Evolutionary conservation across 2,329 filamentous ascomycete species (phyloP).

Genomic region (Neofusicoccum kwambonambiense): DNA sequence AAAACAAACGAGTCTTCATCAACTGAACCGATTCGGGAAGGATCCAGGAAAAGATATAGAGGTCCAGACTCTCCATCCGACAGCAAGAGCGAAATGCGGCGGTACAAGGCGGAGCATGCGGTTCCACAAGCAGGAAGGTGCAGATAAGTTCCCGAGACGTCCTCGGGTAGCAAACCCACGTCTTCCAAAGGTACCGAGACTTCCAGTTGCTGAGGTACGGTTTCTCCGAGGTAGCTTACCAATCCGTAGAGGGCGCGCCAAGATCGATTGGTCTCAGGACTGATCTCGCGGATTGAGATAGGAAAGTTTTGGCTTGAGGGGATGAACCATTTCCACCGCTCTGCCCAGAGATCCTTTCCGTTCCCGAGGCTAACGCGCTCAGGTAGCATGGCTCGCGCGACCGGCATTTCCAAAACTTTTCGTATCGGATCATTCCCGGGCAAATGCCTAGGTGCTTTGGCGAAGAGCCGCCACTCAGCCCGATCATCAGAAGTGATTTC

Average conservation of each 20-base stretch:
- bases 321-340: slow-evolving; percentile 28
- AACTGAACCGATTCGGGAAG: slow-evolving; percentile 47
- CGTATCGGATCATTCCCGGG: slow-evolving; percentile 42
- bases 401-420: slow-evolving; percentile 36
- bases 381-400: slow-evolving; percentile 24
- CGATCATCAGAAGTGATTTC: slow-evolving; percentile 31
- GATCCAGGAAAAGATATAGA: slow-evolving; percentile 60
- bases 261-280: slow-evolving; percentile 26
- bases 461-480: slow-evolving; percentile 48
- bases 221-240: slow-evolving; percentile 39
- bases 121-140: slow-evolving; percentile 58
- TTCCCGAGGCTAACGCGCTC: slow-evolving; percentile 10
- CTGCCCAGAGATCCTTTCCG: slow-evolving; percentile 20
- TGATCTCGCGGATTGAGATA: slow-evolving; percentile 26
- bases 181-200: slow-evolving; percentile 31
- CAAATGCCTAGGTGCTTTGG: slow-evolving; percentile 40
- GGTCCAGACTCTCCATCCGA: slow-evolving; percentile 20
- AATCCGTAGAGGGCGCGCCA: slow-evolving; percentile 40
- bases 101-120: slow-evolving; percentile 55
- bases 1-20: slow-evolving; percentile 58
- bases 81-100: slow-evolving; percentile 28
- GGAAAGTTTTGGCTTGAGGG: slow-evolving; percentile 18
- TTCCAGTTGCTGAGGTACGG: slow-evolving; percentile 45
- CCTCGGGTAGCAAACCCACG: slow-evolving; percentile 26
- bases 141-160: slow-evolving; percentile 53